Percentiles rank a stretch among this genome's conserved stretches.
Evolutionary conservation across 352 stramenopile species (phyloP).

Genomic region (Phytopythium litorale): DNA sequence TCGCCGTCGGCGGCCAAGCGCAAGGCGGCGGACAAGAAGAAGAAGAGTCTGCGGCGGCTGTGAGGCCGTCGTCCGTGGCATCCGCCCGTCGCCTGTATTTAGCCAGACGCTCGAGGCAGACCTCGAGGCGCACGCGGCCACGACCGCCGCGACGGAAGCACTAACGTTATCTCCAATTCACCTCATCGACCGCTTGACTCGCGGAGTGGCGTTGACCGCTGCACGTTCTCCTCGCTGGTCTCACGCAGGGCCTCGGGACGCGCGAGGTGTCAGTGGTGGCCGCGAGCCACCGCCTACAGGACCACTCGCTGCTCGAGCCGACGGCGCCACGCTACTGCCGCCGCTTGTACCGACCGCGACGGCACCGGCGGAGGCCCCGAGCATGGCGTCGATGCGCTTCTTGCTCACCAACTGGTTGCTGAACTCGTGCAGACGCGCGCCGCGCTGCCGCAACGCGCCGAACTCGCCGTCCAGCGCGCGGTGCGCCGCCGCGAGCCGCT

Average conservation of each 20-base stretch:
- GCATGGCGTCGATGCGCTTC: slow-evolving; percentile 31
- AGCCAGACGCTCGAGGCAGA: neutral
- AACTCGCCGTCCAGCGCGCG: slow-evolving; percentile 38
- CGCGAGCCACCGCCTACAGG: neutral
- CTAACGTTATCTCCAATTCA: slow-evolving; percentile 8
- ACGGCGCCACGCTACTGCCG: neutral
- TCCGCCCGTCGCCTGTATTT: neutral
- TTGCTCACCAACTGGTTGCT: slow-evolving; percentile 71
- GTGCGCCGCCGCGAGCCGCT: slow-evolving; percentile 24
- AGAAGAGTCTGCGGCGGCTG: slow-evolving; percentile 6
- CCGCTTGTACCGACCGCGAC: neutral
- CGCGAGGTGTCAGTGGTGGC: neutral
- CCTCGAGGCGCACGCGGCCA: neutral
- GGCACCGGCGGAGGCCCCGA: slow-evolving; percentile 3
- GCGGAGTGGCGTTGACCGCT: neutral
- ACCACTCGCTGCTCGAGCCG: no score
- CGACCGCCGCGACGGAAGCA: neutral
- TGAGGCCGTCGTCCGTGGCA: neutral
- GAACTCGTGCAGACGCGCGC: slow-evolving; percentile 45
- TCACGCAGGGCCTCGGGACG: neutral
- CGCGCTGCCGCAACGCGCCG: slow-evolving; percentile 27
- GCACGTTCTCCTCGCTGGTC: neutral
- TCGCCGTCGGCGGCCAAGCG: neutral
- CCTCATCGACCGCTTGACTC: slow-evolving; percentile 1
- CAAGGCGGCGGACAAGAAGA: slow-evolving; percentile 9